Evolutionary conservation across 306 rosid genomes (phyloP), one percentile per base, ranked within the genome.

Genomic region (Vachellia collinsii): DNA sequence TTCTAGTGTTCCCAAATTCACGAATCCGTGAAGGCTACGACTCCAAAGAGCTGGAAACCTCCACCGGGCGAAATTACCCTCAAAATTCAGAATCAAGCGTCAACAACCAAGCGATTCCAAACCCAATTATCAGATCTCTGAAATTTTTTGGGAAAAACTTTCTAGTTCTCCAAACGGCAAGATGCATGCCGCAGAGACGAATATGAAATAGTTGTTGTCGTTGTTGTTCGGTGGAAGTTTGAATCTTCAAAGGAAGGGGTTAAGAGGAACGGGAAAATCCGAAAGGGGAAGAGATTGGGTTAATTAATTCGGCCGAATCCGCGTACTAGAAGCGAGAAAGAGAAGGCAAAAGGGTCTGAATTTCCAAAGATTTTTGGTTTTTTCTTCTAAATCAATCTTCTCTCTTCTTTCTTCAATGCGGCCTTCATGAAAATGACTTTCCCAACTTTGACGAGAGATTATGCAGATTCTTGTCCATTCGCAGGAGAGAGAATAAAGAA

Each of bases 341-440:
- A 17, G 59, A 56, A n/a, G 62, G 3, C 0, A 51, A 69, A 50
- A 53, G 70, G 68, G 74, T 12, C 79, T 83, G 91, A 85, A 87
- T 79, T 84, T 79, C 71, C 85, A 54, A 80, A 70, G 84, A 68
- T 62, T 79, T 43, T 47, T 0, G 38, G 12, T 62, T 62, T 3
- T 20, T 2, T 10, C 64, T 73, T 11, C 23, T 4, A 5, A 17
- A 48, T 34, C 39, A 51, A n/a, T 44, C 48, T 34, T 36, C 12
- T 5, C 20, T 50, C 10, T 6, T 6, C 59, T 19, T 51, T 13
- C 47, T 77, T 79, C 72, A 61, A 76, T 76, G 80, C 61, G 58
- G 83, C 83, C 79, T 81, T 20, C 70, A 6, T 72, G 86, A 90
- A 61, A 90, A 78, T 39, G 86, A 87, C 87, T 39, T 44, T 11